phyloP scores from a whole-genome alignment of 805 yeast genomes.

The Candida maesae region DNA sequence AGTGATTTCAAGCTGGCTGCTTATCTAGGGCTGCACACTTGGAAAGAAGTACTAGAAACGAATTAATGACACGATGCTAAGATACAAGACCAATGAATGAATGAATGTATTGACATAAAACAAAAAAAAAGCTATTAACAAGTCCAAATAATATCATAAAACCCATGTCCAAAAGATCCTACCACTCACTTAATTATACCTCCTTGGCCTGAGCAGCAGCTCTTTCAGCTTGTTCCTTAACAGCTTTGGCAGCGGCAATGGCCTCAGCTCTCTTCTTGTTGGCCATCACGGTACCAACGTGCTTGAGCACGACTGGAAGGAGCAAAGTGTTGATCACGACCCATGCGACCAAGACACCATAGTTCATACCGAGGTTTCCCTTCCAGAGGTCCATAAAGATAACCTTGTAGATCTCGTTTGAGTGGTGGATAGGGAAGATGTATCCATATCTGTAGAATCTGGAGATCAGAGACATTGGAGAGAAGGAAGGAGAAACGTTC shows the following conservation, averaged over 20 bases:
- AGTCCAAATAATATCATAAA: neutral
- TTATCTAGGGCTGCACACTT: too few species aligned
- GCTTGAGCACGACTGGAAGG: constrained; percentile 42
- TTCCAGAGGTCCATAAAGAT: constrained; percentile 53
- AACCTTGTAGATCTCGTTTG: constrained; percentile 58
- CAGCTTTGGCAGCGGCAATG: neutral
- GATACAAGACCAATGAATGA: neutral
- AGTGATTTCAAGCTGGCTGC: too few species aligned
- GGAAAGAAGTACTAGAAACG: too few species aligned
- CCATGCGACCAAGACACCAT: constrained; percentile 62
- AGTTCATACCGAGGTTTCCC: constrained; percentile 54
- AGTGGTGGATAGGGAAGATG: constrained; percentile 65
- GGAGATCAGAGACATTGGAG: constrained; percentile 57
- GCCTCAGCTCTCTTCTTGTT: constrained; percentile 27
- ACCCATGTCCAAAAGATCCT: too few species aligned
- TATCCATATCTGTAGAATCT: constrained; percentile 61
- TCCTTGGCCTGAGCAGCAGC: too few species aligned
- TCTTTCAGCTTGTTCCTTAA: too few species aligned
- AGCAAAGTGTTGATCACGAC: constrained; percentile 42
- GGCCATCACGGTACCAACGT: constrained; percentile 37
- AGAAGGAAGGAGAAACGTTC: constrained; percentile 66
- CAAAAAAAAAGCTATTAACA: neutral
- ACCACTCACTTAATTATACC: too few species aligned
- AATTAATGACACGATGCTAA: neutral
- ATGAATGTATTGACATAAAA: neutral